Conservation (phyloP, 257 asterid species). For the Petrea volubilis region DNA sequence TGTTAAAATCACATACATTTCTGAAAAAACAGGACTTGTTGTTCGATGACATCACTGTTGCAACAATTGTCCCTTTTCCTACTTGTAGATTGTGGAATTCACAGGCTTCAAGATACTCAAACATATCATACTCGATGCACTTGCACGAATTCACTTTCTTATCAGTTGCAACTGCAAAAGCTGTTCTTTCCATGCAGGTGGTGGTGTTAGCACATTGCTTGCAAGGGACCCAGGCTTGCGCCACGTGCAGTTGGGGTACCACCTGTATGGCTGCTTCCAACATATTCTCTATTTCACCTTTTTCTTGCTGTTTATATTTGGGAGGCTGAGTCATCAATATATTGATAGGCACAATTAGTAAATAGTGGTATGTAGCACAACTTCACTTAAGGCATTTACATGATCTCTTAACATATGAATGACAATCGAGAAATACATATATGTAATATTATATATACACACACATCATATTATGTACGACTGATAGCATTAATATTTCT, state of each 20-base stretch:
- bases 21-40: neutral
- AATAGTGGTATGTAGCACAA: no score
- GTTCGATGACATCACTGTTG: neutral
- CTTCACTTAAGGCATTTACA: no score
- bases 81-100: neutral
- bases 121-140: neutral
- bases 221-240: slow-evolving; percentile 24
- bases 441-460: no score
- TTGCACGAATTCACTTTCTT: neutral
- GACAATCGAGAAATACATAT: no score
- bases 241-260: slow-evolving; percentile 17
- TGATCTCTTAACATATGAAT: no score
- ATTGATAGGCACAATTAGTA: no score
- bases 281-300: neutral
- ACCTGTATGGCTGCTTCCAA: neutral
- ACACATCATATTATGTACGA: no score
- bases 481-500: no score
- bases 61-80: neutral
- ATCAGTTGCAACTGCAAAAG: neutral
- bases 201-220: neutral
- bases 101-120: neutral
- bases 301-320: neutral
- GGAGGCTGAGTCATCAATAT: neutral
- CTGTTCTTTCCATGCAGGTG: slow-evolving; percentile 6
- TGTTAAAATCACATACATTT: neutral